Evolutionary conservation across 1,284 basidiomycete genomes (phyloP), one percentile per base, ranked within the genome.

Genomic region (Irpex sp.): DNA sequence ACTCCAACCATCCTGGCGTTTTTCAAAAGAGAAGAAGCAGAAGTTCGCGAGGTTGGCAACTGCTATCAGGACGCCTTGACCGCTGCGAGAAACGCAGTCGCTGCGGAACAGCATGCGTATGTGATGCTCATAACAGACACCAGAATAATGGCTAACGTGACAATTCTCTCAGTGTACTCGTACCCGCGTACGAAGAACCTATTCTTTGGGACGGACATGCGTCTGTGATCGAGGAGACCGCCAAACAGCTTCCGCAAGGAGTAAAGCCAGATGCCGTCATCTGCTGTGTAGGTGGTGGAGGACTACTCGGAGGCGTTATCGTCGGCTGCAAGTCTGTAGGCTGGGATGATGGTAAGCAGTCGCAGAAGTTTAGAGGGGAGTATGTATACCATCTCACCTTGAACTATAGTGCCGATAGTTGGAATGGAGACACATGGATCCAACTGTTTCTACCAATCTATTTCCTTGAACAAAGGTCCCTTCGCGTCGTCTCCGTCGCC

Each of bases 271-370:
- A 86, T 64, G 88, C 87, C 1, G 85, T 91, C 51, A 82, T 91
- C 63, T 91, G 90, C 66, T 86, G 85, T 60, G 87, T 91, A 8
- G 90, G 90, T 28, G 88, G 90, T 0, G 88, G 80, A 1, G 88
- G 90, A 0, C 74, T 91, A 1, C 73, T 89, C 2, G 87, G 85
- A 14, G 89, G 90, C 0, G 73, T 90, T 49, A 82, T 91, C 45
- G 71, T 78, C 6, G 89, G 88, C 5, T 90, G 87, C 65, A 78
- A 78, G 63, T 71, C 71, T 1, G 77, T 80, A 0, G 82, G 80
- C 16, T 91, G 89, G 88, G 82, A 85, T 54, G 78, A 85, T 58
- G 84, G 87, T 87, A 65, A 68, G 82, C 66, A 28, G 28, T 28
- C 28, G 28, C 28, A 28, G 5, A 28, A 28, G 28, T 28, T 28